Base-by-base conservation (phyloP, 192 early-diverging fungal species). In the Backusella psychrophila region DNA sequence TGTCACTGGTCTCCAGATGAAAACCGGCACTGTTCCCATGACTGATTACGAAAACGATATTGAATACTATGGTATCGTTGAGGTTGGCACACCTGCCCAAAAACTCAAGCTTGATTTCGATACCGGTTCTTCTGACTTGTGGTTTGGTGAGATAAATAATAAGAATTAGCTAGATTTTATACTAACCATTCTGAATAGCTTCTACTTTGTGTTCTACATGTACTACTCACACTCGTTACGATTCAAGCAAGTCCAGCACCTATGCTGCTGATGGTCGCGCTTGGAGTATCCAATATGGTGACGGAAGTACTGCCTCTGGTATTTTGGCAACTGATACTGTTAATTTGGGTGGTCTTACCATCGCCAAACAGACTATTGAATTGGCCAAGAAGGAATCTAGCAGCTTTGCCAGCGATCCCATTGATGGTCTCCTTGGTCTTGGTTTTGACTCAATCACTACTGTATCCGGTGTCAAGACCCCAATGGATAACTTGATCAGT, bases 111-210 rank as follows among this genome's bases (percentile, higher is more conserved):
- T 93, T n/a, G 86, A 91, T 71, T 87, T 93, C 39, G 91, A 93
- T 69, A 93, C 91, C 4, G 92, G 92, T 23, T 91, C 90, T 1
- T 88, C 88, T n/a, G 92, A 93, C 77, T 75, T 91, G 3, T 93
- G 90, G 90, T 83, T 91, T 63, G 78, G 78, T 79, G 71, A 75
- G 26, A 63, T 65, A 41, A 1, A 36, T 17, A 8, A 21, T 56
- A 49, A 39, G 1, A 39, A 12, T 1, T 39, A 39, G 38, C 11
- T 33, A 2, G 9, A 39, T 66, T 33, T 23, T 49, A 46, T 15
- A 78, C 7, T 65, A 39, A 72, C 6, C 26, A 66, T 72, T 41
- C 12, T 63, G 4, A 29, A 3, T 46, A 80, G 77, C 81, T 35
- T 82, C 77, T n/a, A 82, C 81, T 36, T 42, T 73, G n/a, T 82